Evolutionary conservation across 2,329 filamentous ascomycete genomes (phyloP), one percentile per base, ranked within the genome.

Genomic region (Phialophora verrucosa): DNA sequence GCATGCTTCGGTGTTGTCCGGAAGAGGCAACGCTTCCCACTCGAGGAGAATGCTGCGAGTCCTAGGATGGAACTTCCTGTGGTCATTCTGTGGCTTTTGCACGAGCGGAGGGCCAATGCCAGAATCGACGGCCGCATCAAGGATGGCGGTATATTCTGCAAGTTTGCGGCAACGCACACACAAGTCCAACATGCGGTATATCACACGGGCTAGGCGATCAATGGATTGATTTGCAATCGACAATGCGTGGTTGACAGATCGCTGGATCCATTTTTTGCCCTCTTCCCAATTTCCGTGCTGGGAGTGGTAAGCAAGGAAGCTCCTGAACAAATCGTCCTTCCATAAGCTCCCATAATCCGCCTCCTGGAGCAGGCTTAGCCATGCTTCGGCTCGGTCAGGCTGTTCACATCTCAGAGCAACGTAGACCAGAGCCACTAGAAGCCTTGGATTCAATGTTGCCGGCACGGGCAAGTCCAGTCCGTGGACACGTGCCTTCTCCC

Each of bases 101-200:
- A 66, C 42, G 1, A n/a, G 12, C 4, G 67, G 67, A n/a, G 66
- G 64, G 11, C 49, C 38, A 51, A 72, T 68, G 20, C 63, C 64
- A 14, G 66, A 51, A 27, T 65, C 57, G 25, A 71, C 64, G 23
- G 66, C 66, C 2, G 71, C 69, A 31, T 68, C 61, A 35, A 72
- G 56, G 29, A 72, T 70, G 2, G 51, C 53, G 8, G 65, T 68
- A 49, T 72, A 72, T 44, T 69, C 68, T 11, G 67, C 59, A 25
- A 64, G 49, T 53, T 65, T 68, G 44, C 67, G 51, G 55, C 71
- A 72, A 27, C 63, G 62, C 51, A 71, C 69, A 62, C 71, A 71
- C 31, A 70, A 58, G 54, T 72, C 67, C 6, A 72, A 61, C 65
- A 71, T 72, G 14, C 71, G 70, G 42, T 70, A 65, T 51, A 72